phyloP scores from a whole-genome alignment of 371 early-diverging fungal genomes.

The Nematocida ironsii region DNA sequence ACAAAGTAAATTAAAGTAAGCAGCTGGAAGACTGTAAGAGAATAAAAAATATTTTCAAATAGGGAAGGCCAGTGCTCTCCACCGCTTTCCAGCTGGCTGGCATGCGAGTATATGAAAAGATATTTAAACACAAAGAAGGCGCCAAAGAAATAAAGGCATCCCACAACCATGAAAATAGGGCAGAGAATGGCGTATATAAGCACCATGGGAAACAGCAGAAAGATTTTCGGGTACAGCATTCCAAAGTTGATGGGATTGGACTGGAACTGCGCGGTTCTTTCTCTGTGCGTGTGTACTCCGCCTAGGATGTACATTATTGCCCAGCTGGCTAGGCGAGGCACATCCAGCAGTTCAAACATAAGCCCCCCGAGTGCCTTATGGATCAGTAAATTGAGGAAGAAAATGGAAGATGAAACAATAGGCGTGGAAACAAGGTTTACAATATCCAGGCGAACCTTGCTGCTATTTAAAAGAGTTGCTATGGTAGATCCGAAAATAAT shows the following conservation, averaged over 20 bases:
- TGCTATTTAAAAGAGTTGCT: conserved; percentile 42
- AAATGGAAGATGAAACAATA: conserved; percentile 60
- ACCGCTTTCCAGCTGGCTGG: conserved; percentile 69
- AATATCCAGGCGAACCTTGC: conserved; percentile 32
- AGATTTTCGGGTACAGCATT: conserved; percentile 65
- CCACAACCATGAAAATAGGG: conserved; percentile 68
- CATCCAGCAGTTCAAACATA: conserved; percentile 65
- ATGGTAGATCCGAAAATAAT: conserved; percentile 65
- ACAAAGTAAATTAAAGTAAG: conserved; percentile 61
- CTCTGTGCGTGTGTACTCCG: conserved; percentile 48
- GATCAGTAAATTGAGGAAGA: conserved; percentile 69
- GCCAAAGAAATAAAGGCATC: conserved; percentile 63
- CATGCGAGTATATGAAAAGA: conserved; percentile 68
- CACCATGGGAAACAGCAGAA: conserved; percentile 69
- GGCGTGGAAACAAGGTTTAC: conserved; percentile 44
- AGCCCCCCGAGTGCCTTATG: conserved; percentile 66
- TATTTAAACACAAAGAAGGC: conserved; percentile 67
- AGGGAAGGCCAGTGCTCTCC: conserved; percentile 67
- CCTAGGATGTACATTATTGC: conserved; percentile 43
- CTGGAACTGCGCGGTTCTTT: conserved; percentile 57
- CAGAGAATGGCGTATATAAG: conserved; percentile 65
- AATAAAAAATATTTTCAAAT: conserved; percentile 60
- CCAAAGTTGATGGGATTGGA: conserved; percentile 67
- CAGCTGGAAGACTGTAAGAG: conserved; percentile 66
- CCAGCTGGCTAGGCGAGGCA: conserved; percentile 59